A percentile compares a stretch with the other conserved stretches of the same genome.
These are phyloP conservation scores for Tripidium arundinaceum DNA, from an alignment of 202 grass and related monocot genomes.

Conservation along the genomic window DNA sequence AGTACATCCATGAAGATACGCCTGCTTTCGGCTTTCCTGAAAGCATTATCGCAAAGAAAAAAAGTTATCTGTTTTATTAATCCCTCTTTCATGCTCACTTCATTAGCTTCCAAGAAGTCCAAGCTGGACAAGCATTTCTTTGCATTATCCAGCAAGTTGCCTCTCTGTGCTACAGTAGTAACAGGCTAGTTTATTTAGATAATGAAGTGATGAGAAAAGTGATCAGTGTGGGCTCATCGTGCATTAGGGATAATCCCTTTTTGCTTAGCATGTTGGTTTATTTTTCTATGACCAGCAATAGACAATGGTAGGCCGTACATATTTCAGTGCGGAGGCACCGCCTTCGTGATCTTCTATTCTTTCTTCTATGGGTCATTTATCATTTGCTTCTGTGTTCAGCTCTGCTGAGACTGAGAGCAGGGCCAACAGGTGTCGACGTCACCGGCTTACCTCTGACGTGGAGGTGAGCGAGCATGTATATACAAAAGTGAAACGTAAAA, in stretches of 20 bases:
- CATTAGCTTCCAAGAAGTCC: slow-evolving; percentile 41
- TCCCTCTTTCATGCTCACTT: slow-evolving; percentile 26
- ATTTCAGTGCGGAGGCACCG: not conserved
- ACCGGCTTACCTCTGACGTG: not conserved
- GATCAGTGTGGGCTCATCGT: not conserved
- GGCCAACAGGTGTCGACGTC: not conserved
- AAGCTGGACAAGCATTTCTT: slow-evolving; percentile 31
- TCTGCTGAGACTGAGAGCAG: slow-evolving; percentile 2
- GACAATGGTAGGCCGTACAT: slow-evolving; percentile 9
- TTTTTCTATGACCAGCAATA: slow-evolving; percentile 16
- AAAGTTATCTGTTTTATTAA: slow-evolving; percentile 12
- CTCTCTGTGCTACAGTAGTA: not conserved
- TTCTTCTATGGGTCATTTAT: slow-evolving; percentile 4
- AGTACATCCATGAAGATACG: slow-evolving; percentile 25
- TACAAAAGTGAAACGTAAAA: no score
- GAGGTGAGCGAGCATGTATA: not conserved
- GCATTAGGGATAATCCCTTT: slow-evolving; percentile 22
- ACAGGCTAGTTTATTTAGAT: not conserved
- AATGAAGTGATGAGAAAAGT: not conserved
- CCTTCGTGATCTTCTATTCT: not conserved
- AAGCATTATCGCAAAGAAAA: slow-evolving; percentile 19
- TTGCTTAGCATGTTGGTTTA: slow-evolving; percentile 10
- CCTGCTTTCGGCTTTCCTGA: slow-evolving; percentile 23
- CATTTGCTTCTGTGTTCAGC: slow-evolving; percentile 10
- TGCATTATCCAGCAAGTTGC: slow-evolving; percentile 40